phyloP scores from a whole-genome alignment of 2,329 filamentous ascomycete species.

The Aschersonia sp. region DNA sequence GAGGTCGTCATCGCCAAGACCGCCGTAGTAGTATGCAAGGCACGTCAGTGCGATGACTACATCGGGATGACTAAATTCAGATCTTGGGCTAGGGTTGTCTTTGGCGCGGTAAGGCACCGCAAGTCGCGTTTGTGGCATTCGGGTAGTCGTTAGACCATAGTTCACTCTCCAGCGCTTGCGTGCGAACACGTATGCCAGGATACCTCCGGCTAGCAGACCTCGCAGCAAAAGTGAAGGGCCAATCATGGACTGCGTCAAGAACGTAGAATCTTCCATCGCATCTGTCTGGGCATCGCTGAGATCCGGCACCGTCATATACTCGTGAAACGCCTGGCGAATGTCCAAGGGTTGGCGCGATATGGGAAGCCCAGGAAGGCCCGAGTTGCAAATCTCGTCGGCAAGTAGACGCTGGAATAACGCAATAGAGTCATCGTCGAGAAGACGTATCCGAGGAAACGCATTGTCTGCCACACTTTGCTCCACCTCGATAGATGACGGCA shows the following conservation, averaged over 20 bases:
- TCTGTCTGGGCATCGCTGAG: slow-evolving; percentile 15
- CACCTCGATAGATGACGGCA: slow-evolving; percentile 4
- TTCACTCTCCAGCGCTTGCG: slow-evolving; percentile 48
- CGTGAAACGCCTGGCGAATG: slow-evolving; percentile 16
- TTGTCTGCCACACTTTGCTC: slow-evolving; percentile 24
- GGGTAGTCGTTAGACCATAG: slow-evolving; percentile 34
- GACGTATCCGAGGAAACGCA: no score
- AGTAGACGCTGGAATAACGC: no score
- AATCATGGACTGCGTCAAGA: slow-evolving; percentile 18
- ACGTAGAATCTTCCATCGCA: slow-evolving; percentile 16
- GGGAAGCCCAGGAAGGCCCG: slow-evolving; percentile 26
- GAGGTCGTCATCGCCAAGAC: slow-evolving; percentile 35
- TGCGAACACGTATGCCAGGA: slow-evolving; percentile 34
- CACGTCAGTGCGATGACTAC: slow-evolving; percentile 40
- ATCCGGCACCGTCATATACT: slow-evolving; percentile 27
- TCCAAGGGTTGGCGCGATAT: slow-evolving; percentile 18
- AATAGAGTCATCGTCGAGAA: no score
- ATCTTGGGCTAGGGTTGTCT: slow-evolving; percentile 35
- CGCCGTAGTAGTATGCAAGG: slow-evolving; percentile 40
- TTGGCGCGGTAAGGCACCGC: slow-evolving; percentile 47
- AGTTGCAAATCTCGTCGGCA: slow-evolving; percentile 12
- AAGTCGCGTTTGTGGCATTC: slow-evolving; percentile 24
- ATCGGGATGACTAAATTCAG: slow-evolving; percentile 50
- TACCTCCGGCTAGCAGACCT: slow-evolving; percentile 36
- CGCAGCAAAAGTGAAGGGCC: slow-evolving; percentile 28